A percentile compares a stretch with the other conserved stretches of the same genome.
Conservation (phyloP, 768 basidiomycete species). For the Leccinum sublutescens region DNA sequence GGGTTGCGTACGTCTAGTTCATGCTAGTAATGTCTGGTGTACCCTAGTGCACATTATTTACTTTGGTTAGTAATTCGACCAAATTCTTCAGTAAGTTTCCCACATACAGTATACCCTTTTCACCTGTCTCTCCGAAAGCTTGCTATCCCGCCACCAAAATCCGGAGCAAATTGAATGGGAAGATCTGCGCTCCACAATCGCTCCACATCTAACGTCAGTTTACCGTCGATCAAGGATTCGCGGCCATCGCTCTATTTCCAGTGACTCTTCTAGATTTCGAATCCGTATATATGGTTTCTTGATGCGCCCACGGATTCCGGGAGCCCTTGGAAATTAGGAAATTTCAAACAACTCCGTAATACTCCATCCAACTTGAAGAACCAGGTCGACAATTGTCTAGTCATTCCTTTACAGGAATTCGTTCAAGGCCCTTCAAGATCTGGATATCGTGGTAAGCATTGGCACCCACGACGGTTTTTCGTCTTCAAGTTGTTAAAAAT, state of each 20-base stretch:
- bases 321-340: neutral
- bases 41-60: neutral
- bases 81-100: neutral
- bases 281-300: neutral
- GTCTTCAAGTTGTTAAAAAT: neutral
- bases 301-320: neutral
- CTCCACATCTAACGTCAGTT: neutral
- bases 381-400: neutral
- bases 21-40: no score
- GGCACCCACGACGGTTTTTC: neutral
- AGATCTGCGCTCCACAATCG: constrained; percentile 1
- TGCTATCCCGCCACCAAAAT: neutral
- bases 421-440: neutral
- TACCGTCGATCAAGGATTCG: constrained; percentile 17
- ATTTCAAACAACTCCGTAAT: neutral
- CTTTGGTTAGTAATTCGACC: neutral
- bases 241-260: neutral
- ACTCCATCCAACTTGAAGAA: neutral
- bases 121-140: neutral
- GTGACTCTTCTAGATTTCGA: neutral
- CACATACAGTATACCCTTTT: neutral
- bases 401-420: neutral
- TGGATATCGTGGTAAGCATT: neutral
- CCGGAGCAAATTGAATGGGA: neutral
- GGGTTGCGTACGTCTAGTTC: neutral